Evolutionary conservation across 2,329 filamentous ascomycete species (phyloP).

Genomic region (Blastomyces emzantsi): DNA sequence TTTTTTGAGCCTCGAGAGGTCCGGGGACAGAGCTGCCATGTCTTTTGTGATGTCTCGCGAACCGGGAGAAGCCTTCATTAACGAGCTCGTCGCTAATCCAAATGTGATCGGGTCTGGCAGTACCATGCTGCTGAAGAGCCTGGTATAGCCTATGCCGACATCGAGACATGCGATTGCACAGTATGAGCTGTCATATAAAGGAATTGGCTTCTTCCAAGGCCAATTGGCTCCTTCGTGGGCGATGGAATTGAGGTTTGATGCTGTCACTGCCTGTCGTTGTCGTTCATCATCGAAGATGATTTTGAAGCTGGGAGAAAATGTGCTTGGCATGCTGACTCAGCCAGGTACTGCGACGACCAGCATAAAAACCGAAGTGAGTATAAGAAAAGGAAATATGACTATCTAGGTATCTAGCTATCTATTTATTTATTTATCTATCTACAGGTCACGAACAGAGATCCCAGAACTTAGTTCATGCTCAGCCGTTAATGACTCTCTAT

Average conservation of each 20-base stretch:
- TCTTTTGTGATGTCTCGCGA: constrained; percentile 40
- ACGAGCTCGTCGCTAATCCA: constrained; percentile 42
- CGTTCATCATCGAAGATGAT: neutral
- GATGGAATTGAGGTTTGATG: neutral
- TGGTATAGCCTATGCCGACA: constrained; percentile 36
- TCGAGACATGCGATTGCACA: constrained; percentile 32
- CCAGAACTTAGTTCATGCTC: too few relatives aligned
- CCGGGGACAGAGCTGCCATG: constrained; percentile 54
- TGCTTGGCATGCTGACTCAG: constrained; percentile 4
- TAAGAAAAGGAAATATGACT: too few relatives aligned
- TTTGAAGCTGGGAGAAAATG: neutral
- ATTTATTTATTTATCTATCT: too few relatives aligned
- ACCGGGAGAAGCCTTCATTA: constrained; percentile 41
- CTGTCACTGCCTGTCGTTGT: neutral
- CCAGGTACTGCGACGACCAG: neutral
- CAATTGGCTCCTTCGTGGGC: neutral
- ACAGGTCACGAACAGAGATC: too few relatives aligned
- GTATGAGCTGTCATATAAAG: constrained; percentile 12
- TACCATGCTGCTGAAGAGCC: constrained; percentile 24
- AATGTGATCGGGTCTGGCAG: constrained; percentile 25
- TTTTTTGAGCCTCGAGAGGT: constrained; percentile 51
- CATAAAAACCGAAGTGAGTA: neutral
- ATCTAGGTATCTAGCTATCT: too few relatives aligned
- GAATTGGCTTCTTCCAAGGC: neutral
- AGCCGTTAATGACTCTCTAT: neutral